These are phyloP conservation scores for Malus orientalis DNA, from an alignment of 306 rosid species.

Conservation along the genomic window DNA sequence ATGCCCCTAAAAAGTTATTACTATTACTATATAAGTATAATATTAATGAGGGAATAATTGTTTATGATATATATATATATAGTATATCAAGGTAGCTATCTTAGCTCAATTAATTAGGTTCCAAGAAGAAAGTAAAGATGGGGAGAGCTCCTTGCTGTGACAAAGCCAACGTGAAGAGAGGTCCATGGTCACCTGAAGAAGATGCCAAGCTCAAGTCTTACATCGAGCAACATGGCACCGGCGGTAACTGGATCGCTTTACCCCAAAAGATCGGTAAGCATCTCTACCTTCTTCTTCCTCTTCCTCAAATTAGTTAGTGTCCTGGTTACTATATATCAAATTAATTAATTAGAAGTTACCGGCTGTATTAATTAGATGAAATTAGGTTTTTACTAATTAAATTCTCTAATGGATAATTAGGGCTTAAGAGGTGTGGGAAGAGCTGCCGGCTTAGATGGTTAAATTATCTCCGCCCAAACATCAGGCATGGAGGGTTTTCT, in stretches of 20 bases:
- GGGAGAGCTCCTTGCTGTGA: slow-evolving; percentile 98
- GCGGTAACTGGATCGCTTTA: slow-evolving; percentile 93
- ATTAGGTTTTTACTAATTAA: background rate
- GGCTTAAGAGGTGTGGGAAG: slow-evolving; percentile 84
- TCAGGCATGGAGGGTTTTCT: slow-evolving; percentile 79
- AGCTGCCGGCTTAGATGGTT: slow-evolving; percentile 90
- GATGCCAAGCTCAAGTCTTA: slow-evolving; percentile 77
- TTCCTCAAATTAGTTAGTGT: background rate
- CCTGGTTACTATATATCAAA: background rate
- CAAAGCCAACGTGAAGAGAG: slow-evolving; percentile 95
- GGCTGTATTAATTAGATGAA: background rate
- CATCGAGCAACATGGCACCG: slow-evolving; percentile 73
- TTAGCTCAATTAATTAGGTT: background rate
- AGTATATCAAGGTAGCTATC: background rate
- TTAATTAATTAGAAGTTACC: background rate
- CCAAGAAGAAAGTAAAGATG: slow-evolving; percentile 31
- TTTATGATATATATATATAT: slow-evolving; percentile 1
- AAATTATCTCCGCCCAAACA: slow-evolving; percentile 86
- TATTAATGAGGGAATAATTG: background rate
- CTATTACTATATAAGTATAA: background rate
- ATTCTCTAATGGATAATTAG: slow-evolving; percentile 21
- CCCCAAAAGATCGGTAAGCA: slow-evolving; percentile 69
- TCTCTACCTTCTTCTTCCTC: background rate
- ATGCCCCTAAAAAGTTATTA: background rate
- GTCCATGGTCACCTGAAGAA: slow-evolving; percentile 94